Percentiles rank a stretch among this genome's conserved stretches.
Evolutionary conservation across 345 rosid genomes (phyloP).

Genomic region (Corchorus capsularis): DNA sequence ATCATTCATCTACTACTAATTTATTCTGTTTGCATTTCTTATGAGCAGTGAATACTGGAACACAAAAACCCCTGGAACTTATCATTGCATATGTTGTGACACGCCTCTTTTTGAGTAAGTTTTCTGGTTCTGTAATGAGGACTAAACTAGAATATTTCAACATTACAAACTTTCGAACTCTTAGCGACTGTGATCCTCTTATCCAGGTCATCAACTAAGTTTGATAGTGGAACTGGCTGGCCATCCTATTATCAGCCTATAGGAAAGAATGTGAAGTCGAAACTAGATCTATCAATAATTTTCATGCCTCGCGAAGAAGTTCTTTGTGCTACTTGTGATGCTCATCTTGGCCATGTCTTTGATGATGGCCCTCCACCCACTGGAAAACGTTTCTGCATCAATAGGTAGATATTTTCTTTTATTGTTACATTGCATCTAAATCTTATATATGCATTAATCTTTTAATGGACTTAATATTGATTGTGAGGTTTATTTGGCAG

Average conservation of each 20-base stretch:
- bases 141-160: not conserved
- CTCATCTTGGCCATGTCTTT: conserved; percentile 91
- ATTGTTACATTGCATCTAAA: not conserved
- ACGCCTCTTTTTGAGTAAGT: conserved; percentile 82
- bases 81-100: conserved; percentile 83
- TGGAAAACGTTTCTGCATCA: conserved; percentile 82
- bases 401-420: conserved; percentile 48
- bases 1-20: not conserved
- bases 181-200: conserved; percentile 10
- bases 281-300: conserved; percentile 71
- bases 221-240: conserved; percentile 99
- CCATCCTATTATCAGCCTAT: conserved; percentile 83
- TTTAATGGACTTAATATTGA: not conserved
- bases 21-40: not conserved
- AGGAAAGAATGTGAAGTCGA: conserved; percentile 67
- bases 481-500: conserved; percentile 24
- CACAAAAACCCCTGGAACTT: conserved; percentile 77
- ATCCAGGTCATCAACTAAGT: conserved; percentile 83
- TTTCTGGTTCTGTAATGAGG: not conserved
- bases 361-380: conserved; percentile 92
- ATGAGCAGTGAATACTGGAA: conserved; percentile 77
- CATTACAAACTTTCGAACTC: not conserved
- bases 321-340: conserved; percentile 61
- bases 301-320: conserved; percentile 95
- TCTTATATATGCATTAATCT: not conserved